A percentile compares a stretch with the other conserved stretches of the same genome.
Evolutionary conservation across 345 rosid genomes (phyloP).

Genomic region (Arabidopsis suecica): DNA sequence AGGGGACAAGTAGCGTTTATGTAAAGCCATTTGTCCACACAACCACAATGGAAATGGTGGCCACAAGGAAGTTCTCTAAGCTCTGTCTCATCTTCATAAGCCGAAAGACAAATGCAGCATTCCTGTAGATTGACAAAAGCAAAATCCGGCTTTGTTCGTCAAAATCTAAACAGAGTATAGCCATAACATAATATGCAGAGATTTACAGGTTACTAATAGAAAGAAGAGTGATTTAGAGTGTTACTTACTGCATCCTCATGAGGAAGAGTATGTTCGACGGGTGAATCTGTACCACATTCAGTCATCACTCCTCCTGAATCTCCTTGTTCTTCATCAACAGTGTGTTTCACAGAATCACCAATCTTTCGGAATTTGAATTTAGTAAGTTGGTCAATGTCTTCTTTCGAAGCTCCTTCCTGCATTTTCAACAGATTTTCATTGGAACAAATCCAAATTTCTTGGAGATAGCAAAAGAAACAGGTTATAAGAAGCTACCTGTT

Average conservation of each 20-base stretch:
- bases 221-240: not conserved
- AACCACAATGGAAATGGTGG: slow-evolving; percentile 90
- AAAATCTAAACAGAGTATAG: not conserved
- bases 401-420: slow-evolving; percentile 96
- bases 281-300: slow-evolving; percentile 79
- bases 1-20: slow-evolving; percentile 96
- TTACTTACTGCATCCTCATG: slow-evolving; percentile 81
- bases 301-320: slow-evolving; percentile 79
- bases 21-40: slow-evolving; percentile 93
- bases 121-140: slow-evolving; percentile 59
- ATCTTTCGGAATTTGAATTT: slow-evolving; percentile 72
- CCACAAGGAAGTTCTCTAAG: slow-evolving; percentile 92
- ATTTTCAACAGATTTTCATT: slow-evolving; percentile 19
- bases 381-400: slow-evolving; percentile 82
- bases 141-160: not conserved
- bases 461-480: not conserved
- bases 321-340: slow-evolving; percentile 50
- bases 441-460: not conserved
- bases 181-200: not conserved
- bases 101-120: slow-evolving; percentile 92
- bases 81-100: slow-evolving; percentile 89
- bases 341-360: slow-evolving; percentile 47
- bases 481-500: slow-evolving; percentile 64
- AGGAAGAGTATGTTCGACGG: slow-evolving; percentile 62
- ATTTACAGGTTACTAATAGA: slow-evolving; percentile 1